Evolutionary conservation across 768 basidiomycete species (phyloP).

Genomic region (Rossbeevera mucosa): DNA sequence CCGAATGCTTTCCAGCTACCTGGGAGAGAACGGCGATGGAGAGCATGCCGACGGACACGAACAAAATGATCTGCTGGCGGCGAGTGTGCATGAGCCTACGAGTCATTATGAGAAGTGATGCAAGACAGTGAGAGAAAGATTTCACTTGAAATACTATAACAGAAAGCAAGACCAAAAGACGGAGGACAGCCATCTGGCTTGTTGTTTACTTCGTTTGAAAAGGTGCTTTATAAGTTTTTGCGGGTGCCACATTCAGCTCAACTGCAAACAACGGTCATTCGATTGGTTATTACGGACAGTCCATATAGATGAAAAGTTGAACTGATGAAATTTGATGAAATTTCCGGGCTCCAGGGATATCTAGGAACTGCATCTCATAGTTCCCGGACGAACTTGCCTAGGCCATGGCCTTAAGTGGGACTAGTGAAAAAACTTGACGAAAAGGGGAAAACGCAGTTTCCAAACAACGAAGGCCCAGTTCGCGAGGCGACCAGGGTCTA

Average conservation of each 20-base stretch:
- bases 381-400: background rate
- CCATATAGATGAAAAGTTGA: background rate
- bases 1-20: conserved; percentile 53
- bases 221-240: conserved; percentile 10
- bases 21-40: conserved; percentile 36
- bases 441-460: background rate
- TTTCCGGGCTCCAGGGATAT: background rate
- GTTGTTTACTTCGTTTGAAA: background rate
- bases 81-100: conserved; percentile 9
- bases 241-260: conserved; percentile 6
- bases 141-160: conserved; percentile 6
- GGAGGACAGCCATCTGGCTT: conserved; percentile 11
- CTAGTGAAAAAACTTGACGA: background rate
- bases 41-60: background rate
- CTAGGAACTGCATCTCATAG: background rate
- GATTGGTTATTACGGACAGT: background rate
- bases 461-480: background rate
- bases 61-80: background rate
- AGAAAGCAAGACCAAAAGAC: conserved; percentile 1
- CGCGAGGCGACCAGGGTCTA: background rate
- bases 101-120: conserved; percentile 2
- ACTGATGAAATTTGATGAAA: background rate
- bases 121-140: background rate
- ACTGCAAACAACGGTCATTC: background rate
- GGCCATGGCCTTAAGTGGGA: background rate